A percentile compares a stretch with the other conserved stretches of the same genome.
Evolutionary conservation across 2,329 filamentous ascomycete genomes (phyloP).

Genomic region (Epichloe coenophiala): DNA sequence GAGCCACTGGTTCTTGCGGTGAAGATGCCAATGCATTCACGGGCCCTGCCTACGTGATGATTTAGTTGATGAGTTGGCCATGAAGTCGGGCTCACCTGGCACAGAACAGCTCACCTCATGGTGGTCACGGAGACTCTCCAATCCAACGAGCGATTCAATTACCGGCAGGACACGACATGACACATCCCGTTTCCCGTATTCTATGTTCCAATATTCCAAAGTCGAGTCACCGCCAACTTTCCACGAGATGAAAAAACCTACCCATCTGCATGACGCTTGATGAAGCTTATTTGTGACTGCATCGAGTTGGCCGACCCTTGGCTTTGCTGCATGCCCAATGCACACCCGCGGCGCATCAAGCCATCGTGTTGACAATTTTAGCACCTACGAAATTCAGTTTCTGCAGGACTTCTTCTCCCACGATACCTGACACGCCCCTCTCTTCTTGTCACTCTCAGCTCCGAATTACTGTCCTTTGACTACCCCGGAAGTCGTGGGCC

Average conservation of each 20-base stretch:
- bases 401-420: background rate
- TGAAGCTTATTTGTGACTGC: background rate
- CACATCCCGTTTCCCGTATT: no score
- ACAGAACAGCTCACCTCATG: background rate
- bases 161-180: background rate
- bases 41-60: slow-evolving; percentile 1
- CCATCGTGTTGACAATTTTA: background rate
- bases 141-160: background rate
- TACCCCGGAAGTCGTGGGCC: background rate
- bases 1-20: background rate
- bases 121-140: background rate
- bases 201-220: background rate
- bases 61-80: background rate
- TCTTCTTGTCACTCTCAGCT: background rate
- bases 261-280: background rate
- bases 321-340: background rate
- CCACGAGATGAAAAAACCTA: background rate
- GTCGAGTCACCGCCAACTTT: background rate
- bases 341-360: background rate
- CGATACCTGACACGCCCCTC: background rate
- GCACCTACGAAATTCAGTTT: background rate
- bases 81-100: background rate
- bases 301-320: background rate
- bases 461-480: background rate
- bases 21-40: background rate